Percentiles rank a stretch among this genome's conserved stretches.
phyloP scores from a whole-genome alignment of 2,329 filamentous ascomycete species.

The Epichloe uncinata region DNA sequence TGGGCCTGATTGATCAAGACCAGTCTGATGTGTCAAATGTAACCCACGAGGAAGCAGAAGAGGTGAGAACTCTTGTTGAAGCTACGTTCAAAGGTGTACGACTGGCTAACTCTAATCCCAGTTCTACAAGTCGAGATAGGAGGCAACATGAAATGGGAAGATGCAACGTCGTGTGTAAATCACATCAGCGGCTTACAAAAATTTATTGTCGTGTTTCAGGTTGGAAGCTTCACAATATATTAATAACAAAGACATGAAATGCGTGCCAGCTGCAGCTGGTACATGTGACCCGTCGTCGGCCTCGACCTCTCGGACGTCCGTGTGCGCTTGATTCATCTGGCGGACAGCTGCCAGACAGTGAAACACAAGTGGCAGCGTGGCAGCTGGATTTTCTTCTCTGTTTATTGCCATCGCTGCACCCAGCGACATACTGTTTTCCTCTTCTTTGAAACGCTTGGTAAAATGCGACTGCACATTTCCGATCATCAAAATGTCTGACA shows the following conservation, averaged over 20 bases:
- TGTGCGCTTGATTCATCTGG: not conserved
- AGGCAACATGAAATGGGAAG: not conserved
- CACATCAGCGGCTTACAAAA: not conserved
- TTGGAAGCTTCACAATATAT: not conserved
- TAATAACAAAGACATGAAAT: too few species aligned
- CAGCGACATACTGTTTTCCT: not conserved
- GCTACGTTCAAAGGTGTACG: not conserved
- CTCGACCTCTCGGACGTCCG: not conserved
- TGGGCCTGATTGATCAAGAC: constrained; percentile 60
- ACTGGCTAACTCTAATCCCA: constrained; percentile 14
- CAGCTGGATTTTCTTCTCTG: not conserved
- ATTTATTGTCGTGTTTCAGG: too few species aligned
- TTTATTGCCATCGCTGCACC: not conserved
- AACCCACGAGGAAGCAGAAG: constrained; percentile 55
- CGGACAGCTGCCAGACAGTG: constrained; percentile 3
- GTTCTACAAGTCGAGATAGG: constrained; percentile 25
- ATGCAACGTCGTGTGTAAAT: not conserved
- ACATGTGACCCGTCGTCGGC: not conserved
- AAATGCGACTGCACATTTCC: not conserved
- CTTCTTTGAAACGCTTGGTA: not conserved
- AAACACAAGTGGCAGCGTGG: not conserved
- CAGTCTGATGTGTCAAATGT: constrained; percentile 52
- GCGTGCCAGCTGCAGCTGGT: not conserved
- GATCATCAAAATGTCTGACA: constrained; percentile 2
- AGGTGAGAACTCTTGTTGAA: constrained; percentile 26